These are phyloP conservation scores for Sedum album DNA, from an alignment of 164 flowering plant species.

Conservation along the genomic window DNA sequence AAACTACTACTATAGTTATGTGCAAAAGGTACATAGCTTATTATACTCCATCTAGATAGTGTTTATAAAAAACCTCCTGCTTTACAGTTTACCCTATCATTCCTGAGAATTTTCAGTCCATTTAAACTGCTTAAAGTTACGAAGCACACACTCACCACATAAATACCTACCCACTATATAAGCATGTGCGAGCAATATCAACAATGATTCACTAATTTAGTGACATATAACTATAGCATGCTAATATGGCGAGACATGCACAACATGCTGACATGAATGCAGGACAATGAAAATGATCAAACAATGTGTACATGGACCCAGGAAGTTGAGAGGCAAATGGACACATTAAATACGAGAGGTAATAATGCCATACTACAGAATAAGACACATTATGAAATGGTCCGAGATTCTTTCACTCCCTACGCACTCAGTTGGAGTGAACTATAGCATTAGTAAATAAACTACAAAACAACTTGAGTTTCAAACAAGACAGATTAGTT, in stretches of 20 bases:
- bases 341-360: not conserved
- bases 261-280: not conserved
- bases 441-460: not conserved
- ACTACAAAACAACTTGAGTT: not conserved
- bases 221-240: not conserved
- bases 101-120: not conserved
- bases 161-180: not conserved
- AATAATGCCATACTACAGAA: not conserved
- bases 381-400: not conserved
- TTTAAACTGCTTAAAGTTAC: not conserved
- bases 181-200: not conserved
- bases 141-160: not conserved
- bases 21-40: not conserved
- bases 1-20: not conserved
- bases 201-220: not conserved
- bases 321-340: not conserved
- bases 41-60: slow-evolving; percentile 1
- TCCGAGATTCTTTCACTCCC: slow-evolving; percentile 2
- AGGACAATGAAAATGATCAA: slow-evolving; percentile 1
- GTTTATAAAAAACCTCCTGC: not conserved
- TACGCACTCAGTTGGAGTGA: not conserved
- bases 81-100: too few species aligned
- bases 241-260: not conserved
- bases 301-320: not conserved
- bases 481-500: not conserved